Base-by-base conservation (phyloP, 345 rosid genomes). In the Acer negundo region DNA sequence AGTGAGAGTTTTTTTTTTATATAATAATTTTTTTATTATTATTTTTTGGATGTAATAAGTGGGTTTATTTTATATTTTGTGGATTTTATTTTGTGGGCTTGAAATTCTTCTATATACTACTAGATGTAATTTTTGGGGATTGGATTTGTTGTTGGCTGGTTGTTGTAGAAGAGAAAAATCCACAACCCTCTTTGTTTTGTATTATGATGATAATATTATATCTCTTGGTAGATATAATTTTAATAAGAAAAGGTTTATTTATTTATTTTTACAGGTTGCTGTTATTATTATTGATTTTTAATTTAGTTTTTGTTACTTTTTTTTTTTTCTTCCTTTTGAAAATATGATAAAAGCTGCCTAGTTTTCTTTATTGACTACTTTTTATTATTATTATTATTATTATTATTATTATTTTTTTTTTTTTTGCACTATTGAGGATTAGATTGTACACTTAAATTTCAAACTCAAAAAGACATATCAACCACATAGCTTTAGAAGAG, bases 31-130 rank as follows among this genome's bases (percentile, higher is more conserved):
- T 19, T 1, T 19, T 67, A 19, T 6, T n/a, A 20, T 2, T 59
- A 26, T 7, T 66, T 66, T 70, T 49, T 3, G 17, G 46, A 10
- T 74, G 73, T 23, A 81, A 81, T 81, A 76, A 68, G 67, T 46
- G 75, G 79, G 75, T n/a, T 59, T 19, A n/a, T 47, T 70, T 67
- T 58, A 3, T 47, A 11, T 62, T 73, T 12, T 47, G 38, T 23
- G 56, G 31, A 17, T 59, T 20, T 56, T 10, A 56, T 56, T 68
- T 68, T 68, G 9, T 53, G 66, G 67, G 35, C 15, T 73, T 31
- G 63, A 28, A 53, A 56, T 5, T 3, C 5, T 3, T 69, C 24
- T 69, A 35, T 35, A 5, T 55, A 6, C 23, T 35, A 35, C 38
- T 31, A 31, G 38, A 11, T 64, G 7, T 22, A 51, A 9, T 10